Evolutionary conservation across 2,329 filamentous ascomycete genomes (phyloP), one percentile per base, ranked within the genome.

Genomic region (Alternaria arbusti): DNA sequence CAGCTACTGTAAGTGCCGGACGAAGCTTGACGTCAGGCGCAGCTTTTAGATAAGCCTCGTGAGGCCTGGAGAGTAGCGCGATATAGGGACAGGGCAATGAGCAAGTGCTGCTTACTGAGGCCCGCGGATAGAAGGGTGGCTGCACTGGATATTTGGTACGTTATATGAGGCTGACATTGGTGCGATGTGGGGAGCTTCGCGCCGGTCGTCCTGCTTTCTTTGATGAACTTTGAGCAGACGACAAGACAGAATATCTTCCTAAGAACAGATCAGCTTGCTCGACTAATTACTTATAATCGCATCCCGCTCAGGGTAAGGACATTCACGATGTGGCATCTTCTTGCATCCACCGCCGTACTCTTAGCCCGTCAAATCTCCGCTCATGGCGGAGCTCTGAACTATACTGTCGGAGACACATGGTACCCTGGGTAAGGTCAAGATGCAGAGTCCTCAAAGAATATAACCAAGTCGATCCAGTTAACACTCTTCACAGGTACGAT

Each of bases 401-500:
- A 77, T 58, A 76, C 74, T 3, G 73, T 77, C 6, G 74, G 69
- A 22, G 71, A 74, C 11, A 72, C 64, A 20, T 77, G 74, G 74
- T 77, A 76, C 43, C 66, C 70, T 23, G 74, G 74, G 73, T 75
- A 52, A n/a, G 30, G 5, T 3, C 20, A n/a, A 25, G 20, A n/a
- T 23, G 6, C 20, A 6, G 4, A 5, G 15, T 40, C 12, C 9
- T 23, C 30, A 13, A 3, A n/a, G n/a, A 40, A 2, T 3, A 9
- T 17, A 4, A n/a, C 10, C 13, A 12, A 13, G 5, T 4, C 30
- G 13, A 52, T 15, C 30, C 20, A 25, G 12, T 22, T 61, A 15
- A 62, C 49, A 9, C 4, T 45, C 8, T 36, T 71, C 47, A 9
- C 17, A 76, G 73, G n/a, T 76, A 76, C 61, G 68, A 74, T 22